Evolutionary conservation across 805 yeast genomes (phyloP).

Genomic region (Candida sithepensis): DNA sequence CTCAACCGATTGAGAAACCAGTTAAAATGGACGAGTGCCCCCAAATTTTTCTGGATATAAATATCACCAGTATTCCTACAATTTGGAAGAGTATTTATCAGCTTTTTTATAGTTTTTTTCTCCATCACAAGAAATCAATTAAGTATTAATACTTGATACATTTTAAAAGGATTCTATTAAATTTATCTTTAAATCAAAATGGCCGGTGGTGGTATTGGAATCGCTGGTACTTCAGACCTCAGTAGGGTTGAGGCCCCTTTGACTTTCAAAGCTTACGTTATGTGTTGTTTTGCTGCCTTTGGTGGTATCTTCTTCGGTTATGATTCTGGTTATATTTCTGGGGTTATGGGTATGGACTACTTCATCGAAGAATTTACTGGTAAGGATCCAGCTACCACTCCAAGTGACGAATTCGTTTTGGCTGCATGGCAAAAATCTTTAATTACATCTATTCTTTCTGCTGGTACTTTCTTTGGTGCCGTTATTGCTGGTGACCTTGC

Average conservation of each 20-base stretch:
- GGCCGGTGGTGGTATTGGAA: slow-evolving; percentile 7
- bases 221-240: slow-evolving; percentile 6
- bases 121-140: no score
- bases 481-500: slow-evolving; percentile 54
- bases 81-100: no score
- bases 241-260: slow-evolving; percentile 35
- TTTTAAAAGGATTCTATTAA: neutral
- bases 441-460: slow-evolving; percentile 69
- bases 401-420: slow-evolving; percentile 19
- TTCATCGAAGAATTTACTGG: slow-evolving; percentile 28
- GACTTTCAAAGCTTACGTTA: slow-evolving; percentile 33
- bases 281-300: slow-evolving; percentile 59
- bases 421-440: slow-evolving; percentile 36
- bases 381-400: slow-evolving; percentile 15
- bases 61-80: no score
- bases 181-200: neutral
- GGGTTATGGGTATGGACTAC: slow-evolving; percentile 62
- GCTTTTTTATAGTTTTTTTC: no score
- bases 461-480: slow-evolving; percentile 72
- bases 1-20: no score
- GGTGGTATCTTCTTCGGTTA: slow-evolving; percentile 68
- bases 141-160: neutral
- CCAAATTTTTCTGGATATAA: no score
- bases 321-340: slow-evolving; percentile 67
- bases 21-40: no score